Evolutionary conservation across 2,329 filamentous ascomycete genomes (phyloP).

Genomic region (Orbilia brochopaga): DNA sequence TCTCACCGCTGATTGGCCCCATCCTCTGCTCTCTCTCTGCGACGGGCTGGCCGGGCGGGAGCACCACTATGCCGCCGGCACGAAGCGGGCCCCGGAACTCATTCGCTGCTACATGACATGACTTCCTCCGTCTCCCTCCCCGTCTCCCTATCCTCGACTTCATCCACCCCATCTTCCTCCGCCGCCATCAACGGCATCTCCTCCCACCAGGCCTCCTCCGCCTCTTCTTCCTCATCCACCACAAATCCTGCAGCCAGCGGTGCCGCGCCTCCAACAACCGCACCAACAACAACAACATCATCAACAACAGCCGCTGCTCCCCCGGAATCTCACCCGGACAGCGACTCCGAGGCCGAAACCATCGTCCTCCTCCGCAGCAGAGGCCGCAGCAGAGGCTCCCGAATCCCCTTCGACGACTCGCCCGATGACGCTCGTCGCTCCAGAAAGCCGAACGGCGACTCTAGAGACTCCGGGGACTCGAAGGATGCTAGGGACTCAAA

Average conservation of each 20-base stretch:
- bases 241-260: not conserved
- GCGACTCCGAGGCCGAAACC: conserved; percentile 74
- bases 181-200: conserved; percentile 7
- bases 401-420: conserved; percentile 22
- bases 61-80: conserved; percentile 41
- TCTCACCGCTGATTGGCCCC: not conserved
- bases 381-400: conserved; percentile 31
- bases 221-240: too few species aligned
- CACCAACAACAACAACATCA: conserved; percentile 20
- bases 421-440: conserved; percentile 40
- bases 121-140: conserved; percentile 43
- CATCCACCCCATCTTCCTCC: conserved; percentile 19
- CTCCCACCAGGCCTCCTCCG: conserved; percentile 14
- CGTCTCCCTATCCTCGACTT: conserved; percentile 25
- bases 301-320: not conserved
- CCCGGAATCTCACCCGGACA: conserved; percentile 54
- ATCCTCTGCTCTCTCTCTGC: not conserved
- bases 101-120: conserved; percentile 34
- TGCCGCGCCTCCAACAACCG: conserved; percentile 38
- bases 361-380: conserved; percentile 64
- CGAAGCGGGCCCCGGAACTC: conserved; percentile 43
- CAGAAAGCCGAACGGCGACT: conserved; percentile 28
- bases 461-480: conserved; percentile 26
- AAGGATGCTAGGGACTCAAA: conserved; percentile 8
- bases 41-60: conserved; percentile 7